These are phyloP conservation scores for Colletotrichum sp. DNA, from an alignment of 2,329 filamentous ascomycete genomes.

Conservation along the genomic window DNA sequence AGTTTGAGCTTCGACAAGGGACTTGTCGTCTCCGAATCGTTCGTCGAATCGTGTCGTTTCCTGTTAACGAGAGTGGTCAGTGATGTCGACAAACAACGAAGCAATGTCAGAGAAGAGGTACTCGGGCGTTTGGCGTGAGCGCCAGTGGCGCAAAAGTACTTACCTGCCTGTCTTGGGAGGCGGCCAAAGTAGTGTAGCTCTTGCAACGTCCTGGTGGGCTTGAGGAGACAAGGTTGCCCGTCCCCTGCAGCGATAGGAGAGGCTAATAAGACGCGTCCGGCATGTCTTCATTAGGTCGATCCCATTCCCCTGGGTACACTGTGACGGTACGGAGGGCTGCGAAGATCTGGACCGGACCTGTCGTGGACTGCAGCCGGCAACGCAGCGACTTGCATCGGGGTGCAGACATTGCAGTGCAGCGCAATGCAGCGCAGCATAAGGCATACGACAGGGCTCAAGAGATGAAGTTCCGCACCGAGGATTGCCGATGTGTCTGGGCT, in stretches of 20 bases:
- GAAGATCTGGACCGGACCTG: conserved; percentile 20
- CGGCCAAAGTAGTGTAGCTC: background rate
- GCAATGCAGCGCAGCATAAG: conserved; percentile 1
- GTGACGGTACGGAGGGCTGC: conserved; percentile 13
- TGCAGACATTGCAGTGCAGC: background rate
- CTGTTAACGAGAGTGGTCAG: background rate
- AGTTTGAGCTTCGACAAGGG: background rate
- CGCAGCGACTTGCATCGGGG: conserved; percentile 7
- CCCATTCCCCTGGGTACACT: conserved; percentile 23
- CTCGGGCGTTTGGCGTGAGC: background rate
- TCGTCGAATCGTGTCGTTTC: background rate
- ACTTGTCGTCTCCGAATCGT: background rate
- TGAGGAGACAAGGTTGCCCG: conserved; percentile 4
- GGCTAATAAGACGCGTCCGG: conserved; percentile 24
- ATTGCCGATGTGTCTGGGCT: background rate
- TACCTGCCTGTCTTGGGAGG: conserved; percentile 13
- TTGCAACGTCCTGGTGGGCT: conserved; percentile 9
- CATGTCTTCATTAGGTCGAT: conserved; percentile 23
- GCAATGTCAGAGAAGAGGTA: background rate
- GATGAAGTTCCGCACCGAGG: conserved; percentile 15
- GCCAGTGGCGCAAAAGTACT: conserved; percentile 17
- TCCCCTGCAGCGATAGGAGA: conserved; percentile 21
- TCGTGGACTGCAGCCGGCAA: conserved; percentile 9
- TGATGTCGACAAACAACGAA: background rate
- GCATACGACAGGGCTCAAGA: background rate